Percentiles rank a stretch among this genome's conserved stretches.
phyloP scores from a whole-genome alignment of 495 filamentous ascomycete species.

The Aspergillus asperescens region DNA sequence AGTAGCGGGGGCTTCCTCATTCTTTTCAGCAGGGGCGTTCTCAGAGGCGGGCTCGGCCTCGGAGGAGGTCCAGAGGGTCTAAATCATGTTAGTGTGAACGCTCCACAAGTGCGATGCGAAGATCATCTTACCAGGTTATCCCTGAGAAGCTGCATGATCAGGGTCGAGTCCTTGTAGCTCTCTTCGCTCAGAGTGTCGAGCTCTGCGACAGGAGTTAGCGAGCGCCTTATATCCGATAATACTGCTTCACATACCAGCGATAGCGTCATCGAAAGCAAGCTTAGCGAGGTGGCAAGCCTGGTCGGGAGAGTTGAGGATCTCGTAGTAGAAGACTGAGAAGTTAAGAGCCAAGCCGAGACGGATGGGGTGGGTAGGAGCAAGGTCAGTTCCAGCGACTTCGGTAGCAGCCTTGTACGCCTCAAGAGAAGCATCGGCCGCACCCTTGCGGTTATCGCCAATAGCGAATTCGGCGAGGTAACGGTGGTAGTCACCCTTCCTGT shows the following conservation, averaged over 20 bases:
- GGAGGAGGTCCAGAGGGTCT: slow-evolving; percentile 99
- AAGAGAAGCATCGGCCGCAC: slow-evolving; percentile 89
- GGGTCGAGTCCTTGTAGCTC: slow-evolving; percentile 99
- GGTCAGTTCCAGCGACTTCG: slow-evolving; percentile 95
- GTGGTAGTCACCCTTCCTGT: slow-evolving; percentile 99
- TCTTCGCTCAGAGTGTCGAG: slow-evolving; percentile 98
- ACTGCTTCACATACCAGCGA: slow-evolving; percentile 67
- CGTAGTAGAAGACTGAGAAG: slow-evolving; percentile 99
- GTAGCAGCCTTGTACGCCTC: slow-evolving; percentile 98
- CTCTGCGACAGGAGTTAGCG: slow-evolving; percentile 52
- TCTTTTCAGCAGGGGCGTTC: slow-evolving; percentile 53
- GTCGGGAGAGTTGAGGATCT: slow-evolving; percentile 98
- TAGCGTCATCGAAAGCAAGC: slow-evolving; percentile 98
- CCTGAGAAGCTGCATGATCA: slow-evolving; percentile 99
- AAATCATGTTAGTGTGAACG: slow-evolving; percentile 22
- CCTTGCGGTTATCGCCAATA: slow-evolving; percentile 94
- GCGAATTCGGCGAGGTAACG: slow-evolving; percentile 99
- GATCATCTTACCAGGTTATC: slow-evolving; percentile 84
- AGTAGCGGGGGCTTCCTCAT: slow-evolving; percentile 51
- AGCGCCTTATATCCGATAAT: neutral
- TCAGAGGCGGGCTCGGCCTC: slow-evolving; percentile 76
- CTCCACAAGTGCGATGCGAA: neutral
- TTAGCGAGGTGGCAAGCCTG: slow-evolving; percentile 99
- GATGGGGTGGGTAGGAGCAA: slow-evolving; percentile 98
- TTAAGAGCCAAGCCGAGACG: slow-evolving; percentile 96